A percentile compares a stretch with the other conserved stretches of the same genome.
phyloP scores from a whole-genome alignment of 1,284 basidiomycete species.

The Ustilago tritici region DNA sequence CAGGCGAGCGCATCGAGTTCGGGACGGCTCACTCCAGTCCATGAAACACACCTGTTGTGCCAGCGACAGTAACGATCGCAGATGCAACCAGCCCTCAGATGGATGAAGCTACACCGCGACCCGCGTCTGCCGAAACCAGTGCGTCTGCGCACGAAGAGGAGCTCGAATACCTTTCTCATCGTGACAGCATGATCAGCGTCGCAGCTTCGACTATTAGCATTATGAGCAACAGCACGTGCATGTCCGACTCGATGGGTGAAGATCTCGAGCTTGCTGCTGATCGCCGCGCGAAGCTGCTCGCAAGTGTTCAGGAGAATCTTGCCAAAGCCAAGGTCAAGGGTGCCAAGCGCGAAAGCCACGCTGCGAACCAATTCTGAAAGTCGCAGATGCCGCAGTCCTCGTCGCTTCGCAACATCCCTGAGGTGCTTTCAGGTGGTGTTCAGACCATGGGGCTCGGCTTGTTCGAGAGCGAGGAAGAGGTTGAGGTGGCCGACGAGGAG shows the following conservation, averaged over 20 bases:
- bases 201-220: slow-evolving; percentile 53
- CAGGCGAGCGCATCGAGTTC: slow-evolving; percentile 36
- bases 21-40: slow-evolving; percentile 16
- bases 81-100: slow-evolving; percentile 16
- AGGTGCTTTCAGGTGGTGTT: slow-evolving; percentile 30
- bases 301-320: slow-evolving; percentile 49
- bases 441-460: slow-evolving; percentile 44
- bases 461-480: slow-evolving; percentile 46
- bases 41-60: slow-evolving; percentile 17
- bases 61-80: background rate
- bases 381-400: slow-evolving; percentile 43
- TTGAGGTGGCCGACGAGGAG: slow-evolving; percentile 10
- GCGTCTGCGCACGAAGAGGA: slow-evolving; percentile 23
- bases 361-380: slow-evolving; percentile 30
- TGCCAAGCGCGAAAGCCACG: slow-evolving; percentile 41
- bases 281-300: slow-evolving; percentile 46
- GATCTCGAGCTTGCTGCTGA: slow-evolving; percentile 42
- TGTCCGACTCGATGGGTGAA: slow-evolving; percentile 49
- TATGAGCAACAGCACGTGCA: slow-evolving; percentile 53
- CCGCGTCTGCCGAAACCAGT: slow-evolving; percentile 15
- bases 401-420: slow-evolving; percentile 47
- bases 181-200: slow-evolving; percentile 50
- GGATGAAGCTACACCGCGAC: slow-evolving; percentile 31
- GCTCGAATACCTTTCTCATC: slow-evolving; percentile 28
- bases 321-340: slow-evolving; percentile 40